Conservation (phyloP, 441 rosid genomes). For the Caryocar brasiliense region DNA sequence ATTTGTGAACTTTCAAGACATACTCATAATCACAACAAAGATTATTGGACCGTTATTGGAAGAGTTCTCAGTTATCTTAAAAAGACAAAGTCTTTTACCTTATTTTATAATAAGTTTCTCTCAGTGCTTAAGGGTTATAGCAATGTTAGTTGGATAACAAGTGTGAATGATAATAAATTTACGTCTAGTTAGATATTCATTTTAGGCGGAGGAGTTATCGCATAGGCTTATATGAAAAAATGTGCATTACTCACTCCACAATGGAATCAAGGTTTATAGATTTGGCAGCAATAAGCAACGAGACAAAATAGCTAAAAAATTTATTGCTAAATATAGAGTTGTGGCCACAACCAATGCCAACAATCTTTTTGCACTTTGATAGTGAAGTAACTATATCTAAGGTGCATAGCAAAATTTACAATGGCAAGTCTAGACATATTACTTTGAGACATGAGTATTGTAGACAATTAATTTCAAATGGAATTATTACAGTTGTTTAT, state of each 20-base stretch:
- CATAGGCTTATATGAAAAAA: background rate
- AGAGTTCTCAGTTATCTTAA: background rate
- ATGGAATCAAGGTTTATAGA: background rate
- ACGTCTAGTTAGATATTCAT: background rate
- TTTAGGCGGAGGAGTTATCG: background rate
- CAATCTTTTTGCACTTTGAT: background rate
- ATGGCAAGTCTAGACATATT: background rate
- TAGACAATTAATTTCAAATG: background rate
- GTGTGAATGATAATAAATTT: background rate
- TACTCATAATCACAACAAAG: background rate
- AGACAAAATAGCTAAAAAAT: background rate
- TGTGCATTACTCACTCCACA: background rate
- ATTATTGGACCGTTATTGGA: slow-evolving; percentile 1
- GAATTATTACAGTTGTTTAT: background rate
- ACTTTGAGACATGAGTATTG: background rate
- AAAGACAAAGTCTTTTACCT: background rate
- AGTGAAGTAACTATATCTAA: background rate
- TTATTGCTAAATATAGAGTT: background rate
- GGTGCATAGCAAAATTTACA: background rate
- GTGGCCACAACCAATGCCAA: background rate
- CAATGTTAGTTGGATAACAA: background rate
- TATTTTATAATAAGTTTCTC: background rate
- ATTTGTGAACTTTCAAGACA: background rate
- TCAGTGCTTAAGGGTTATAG: background rate
- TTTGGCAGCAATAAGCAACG: background rate